Evolutionary conservation across 129 eudicot genomes (phyloP).

Genomic region (Heracleum sosnowskyi): DNA sequence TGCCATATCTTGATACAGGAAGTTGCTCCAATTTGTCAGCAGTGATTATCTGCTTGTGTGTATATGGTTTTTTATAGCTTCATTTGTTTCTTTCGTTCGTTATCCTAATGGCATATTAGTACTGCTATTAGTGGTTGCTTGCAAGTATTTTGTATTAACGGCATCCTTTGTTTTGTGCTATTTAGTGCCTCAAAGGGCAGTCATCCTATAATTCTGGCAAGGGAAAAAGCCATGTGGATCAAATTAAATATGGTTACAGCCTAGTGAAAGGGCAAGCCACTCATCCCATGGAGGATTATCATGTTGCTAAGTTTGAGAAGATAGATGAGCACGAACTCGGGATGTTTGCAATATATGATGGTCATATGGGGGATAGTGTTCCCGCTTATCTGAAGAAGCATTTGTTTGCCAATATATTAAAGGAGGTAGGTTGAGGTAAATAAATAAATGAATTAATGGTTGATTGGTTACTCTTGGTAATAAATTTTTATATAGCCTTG

Average conservation of each 20-base stretch:
- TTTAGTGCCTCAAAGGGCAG: conserved; percentile 22
- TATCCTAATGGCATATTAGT: not conserved
- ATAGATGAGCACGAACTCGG: conserved; percentile 49
- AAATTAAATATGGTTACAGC: conserved; percentile 53
- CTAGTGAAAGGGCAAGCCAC: conserved; percentile 74
- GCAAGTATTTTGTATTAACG: not conserved
- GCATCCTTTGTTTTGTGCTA: not conserved
- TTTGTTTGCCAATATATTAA: conserved; percentile 58
- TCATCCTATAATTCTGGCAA: conserved; percentile 54
- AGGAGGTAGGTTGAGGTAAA: conserved; percentile 45
- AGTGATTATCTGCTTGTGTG: not conserved
- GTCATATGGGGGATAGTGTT: conserved; percentile 73
- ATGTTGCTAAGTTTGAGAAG: conserved; percentile 67
- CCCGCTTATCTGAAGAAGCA: conserved; percentile 75
- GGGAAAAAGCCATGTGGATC: conserved; percentile 61
- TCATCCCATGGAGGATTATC: conserved; percentile 93
- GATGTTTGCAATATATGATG: conserved; percentile 78
- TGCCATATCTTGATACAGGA: not conserved
- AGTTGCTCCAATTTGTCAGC: not conserved
- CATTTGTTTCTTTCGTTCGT: not conserved
- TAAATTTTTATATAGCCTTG: not conserved
- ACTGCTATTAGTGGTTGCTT: not conserved
- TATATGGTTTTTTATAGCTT: too few relatives aligned
- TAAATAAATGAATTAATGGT: not conserved
- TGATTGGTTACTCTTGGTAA: not conserved